phyloP scores from a whole-genome alignment of 345 rosid species.

The Diplotaxis tenuifolia region DNA sequence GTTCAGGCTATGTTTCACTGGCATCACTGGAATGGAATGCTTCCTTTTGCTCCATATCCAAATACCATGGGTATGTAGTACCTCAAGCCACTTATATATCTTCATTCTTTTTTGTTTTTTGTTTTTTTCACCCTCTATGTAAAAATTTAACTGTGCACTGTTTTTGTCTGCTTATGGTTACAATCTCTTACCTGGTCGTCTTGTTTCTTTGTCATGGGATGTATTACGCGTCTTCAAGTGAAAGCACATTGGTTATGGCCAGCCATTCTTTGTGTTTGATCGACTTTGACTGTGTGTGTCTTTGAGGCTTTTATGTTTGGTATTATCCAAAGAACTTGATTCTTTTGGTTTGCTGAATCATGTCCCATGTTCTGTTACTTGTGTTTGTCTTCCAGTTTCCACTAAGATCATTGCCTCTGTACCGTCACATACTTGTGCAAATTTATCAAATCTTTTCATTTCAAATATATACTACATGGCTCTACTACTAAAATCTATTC shows the following conservation, averaged over 20 bases:
- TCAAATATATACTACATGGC: background rate
- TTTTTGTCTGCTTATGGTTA: slow-evolving; percentile 25
- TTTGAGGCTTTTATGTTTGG: slow-evolving; percentile 28
- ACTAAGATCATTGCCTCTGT: slow-evolving; percentile 3
- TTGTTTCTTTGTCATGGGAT: slow-evolving; percentile 12
- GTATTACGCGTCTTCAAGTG: slow-evolving; percentile 9
- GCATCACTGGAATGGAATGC: background rate
- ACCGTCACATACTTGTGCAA: slow-evolving; percentile 11
- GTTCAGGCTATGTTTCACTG: background rate
- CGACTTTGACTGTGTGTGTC: background rate
- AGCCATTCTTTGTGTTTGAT: slow-evolving; percentile 12
- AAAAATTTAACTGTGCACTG: background rate
- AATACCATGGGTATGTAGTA: background rate
- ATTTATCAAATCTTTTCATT: background rate
- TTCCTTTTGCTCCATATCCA: background rate
- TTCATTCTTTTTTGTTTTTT: background rate
- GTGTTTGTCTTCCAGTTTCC: slow-evolving; percentile 26
- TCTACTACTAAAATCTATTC: background rate
- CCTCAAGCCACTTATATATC: background rate
- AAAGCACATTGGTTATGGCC: slow-evolving; percentile 18
- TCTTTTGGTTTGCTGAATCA: slow-evolving; percentile 16
- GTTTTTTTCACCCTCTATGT: background rate
- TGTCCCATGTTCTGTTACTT: slow-evolving; percentile 15
- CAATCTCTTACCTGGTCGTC: slow-evolving; percentile 21
- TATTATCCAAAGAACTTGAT: slow-evolving; percentile 15